phyloP scores from a whole-genome alignment of 148 eudicot genomes.

The Persicaria maculosa region DNA sequence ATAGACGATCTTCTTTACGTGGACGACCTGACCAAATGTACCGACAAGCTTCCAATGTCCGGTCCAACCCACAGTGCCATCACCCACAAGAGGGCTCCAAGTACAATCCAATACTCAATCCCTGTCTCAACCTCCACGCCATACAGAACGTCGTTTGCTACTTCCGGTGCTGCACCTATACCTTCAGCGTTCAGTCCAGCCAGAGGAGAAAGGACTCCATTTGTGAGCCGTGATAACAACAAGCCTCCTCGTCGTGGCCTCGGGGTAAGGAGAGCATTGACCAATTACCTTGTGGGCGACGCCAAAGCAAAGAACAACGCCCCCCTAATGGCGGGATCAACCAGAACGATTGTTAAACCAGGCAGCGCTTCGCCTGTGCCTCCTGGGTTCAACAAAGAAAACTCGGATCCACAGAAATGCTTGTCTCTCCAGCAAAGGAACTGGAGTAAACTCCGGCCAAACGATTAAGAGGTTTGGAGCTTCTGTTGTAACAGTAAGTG shows the following conservation, averaged over 20 bases:
- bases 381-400: constrained; percentile 1
- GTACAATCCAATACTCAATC: constrained; percentile 32
- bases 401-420: constrained; percentile 15
- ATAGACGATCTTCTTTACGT: constrained; percentile 88
- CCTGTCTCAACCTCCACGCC: constrained; percentile 69
- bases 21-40: constrained; percentile 58
- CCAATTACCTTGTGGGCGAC: constrained; percentile 13
- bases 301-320: neutral
- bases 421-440: neutral
- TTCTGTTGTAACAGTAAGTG: neutral
- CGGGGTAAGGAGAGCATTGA: constrained; percentile 14
- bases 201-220: neutral
- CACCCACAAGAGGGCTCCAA: constrained; percentile 43
- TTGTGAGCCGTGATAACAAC: neutral
- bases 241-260: constrained; percentile 17
- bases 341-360: neutral
- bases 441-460: constrained; percentile 11
- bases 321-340: neutral
- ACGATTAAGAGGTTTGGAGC: neutral
- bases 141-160: constrained; percentile 28
- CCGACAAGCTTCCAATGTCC: constrained; percentile 36
- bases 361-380: neutral
- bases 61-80: constrained; percentile 31
- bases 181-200: constrained; percentile 10
- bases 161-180: constrained; percentile 1